These are phyloP conservation scores for Castanea crenata DNA, from an alignment of 306 rosid species.

Conservation along the genomic window DNA sequence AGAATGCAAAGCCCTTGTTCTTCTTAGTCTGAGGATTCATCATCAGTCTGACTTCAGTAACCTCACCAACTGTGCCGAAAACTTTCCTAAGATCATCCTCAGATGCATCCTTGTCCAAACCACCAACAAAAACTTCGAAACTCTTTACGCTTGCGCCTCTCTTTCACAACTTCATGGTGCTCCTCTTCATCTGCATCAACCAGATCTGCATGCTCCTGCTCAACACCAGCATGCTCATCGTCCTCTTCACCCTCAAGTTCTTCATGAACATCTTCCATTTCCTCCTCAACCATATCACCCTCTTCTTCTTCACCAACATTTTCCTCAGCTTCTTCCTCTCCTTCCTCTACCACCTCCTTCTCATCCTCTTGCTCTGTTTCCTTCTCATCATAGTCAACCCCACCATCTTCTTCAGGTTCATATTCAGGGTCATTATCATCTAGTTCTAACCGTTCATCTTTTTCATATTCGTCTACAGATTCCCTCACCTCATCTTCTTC, in stretches of 20 bases:
- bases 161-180: constrained; percentile 84
- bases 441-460: constrained; percentile 83
- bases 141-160: constrained; percentile 89
- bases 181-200: constrained; percentile 83
- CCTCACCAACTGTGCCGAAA: constrained; percentile 73
- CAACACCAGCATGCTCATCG: constrained; percentile 62
- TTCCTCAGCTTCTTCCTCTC: constrained; percentile 74
- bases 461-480: constrained; percentile 74
- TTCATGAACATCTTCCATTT: constrained; percentile 69
- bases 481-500: constrained; percentile 88
- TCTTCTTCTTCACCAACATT: constrained; percentile 68
- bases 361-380: constrained; percentile 80
- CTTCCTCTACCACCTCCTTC: constrained; percentile 72
- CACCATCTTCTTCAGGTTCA: constrained; percentile 83
- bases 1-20: constrained; percentile 97
- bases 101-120: constrained; percentile 90
- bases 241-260: constrained; percentile 79
- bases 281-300: constrained; percentile 79
- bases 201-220: constrained; percentile 48
- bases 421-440: constrained; percentile 97
- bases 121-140: constrained; percentile 98
- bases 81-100: constrained; percentile 83
- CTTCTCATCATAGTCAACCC: constrained; percentile 92
- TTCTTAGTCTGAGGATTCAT: constrained; percentile 94
- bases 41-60: constrained; percentile 90